These are phyloP conservation scores for Cordyceps cicadae DNA, from an alignment of 2,329 filamentous ascomycete genomes.

Conservation along the genomic window DNA sequence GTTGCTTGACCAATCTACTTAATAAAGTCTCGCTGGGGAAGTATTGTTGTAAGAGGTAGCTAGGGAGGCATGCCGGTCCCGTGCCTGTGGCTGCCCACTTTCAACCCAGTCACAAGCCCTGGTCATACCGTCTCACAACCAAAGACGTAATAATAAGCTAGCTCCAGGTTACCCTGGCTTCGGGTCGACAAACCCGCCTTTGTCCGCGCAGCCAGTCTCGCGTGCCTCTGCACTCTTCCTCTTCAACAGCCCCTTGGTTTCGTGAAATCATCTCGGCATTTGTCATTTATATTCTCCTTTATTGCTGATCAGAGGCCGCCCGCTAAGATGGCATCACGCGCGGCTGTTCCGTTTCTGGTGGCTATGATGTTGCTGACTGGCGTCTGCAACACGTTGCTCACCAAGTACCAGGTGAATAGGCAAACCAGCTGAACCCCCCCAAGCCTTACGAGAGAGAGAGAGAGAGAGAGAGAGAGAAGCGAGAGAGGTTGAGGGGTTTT, in stretches of 20 bases:
- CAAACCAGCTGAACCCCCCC: slow-evolving; percentile 16
- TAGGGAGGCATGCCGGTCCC: not conserved
- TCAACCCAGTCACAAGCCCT: not conserved
- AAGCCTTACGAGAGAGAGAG: not conserved
- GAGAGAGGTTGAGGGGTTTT: not conserved
- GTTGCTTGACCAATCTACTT: too few species aligned
- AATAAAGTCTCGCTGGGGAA: too few species aligned
- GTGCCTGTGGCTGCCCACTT: not conserved
- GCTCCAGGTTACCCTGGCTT: not conserved
- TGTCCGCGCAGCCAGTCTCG: not conserved
- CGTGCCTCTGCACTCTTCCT: not conserved
- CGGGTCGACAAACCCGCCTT: not conserved
- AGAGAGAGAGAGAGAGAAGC: not conserved
- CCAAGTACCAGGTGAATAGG: slow-evolving; percentile 77
- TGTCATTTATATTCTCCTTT: not conserved
- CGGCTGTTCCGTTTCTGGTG: slow-evolving; percentile 74
- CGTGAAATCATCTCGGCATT: not conserved
- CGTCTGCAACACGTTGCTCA: slow-evolving; percentile 92
- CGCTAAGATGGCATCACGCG: slow-evolving; percentile 61
- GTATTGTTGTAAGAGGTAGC: too few species aligned
- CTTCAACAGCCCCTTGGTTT: not conserved
- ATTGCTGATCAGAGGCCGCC: not conserved
- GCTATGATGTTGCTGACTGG: slow-evolving; percentile 95
- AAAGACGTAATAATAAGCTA: not conserved
- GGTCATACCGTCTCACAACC: not conserved